Evolutionary conservation across 495 filamentous ascomycete genomes (phyloP).

Genomic region (Podospora pseudoanserina): DNA sequence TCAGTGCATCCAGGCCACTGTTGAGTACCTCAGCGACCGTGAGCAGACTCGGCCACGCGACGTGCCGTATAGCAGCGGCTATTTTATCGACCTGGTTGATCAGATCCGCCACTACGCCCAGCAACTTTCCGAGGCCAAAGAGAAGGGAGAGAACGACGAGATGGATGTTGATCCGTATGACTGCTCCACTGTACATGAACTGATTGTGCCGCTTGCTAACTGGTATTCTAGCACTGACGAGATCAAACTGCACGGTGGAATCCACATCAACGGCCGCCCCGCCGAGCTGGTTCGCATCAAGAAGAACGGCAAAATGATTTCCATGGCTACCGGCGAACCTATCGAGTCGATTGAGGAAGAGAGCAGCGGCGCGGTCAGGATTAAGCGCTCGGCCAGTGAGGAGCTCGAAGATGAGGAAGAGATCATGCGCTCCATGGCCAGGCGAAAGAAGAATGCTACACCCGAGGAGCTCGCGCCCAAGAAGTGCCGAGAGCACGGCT

Average conservation of each 20-base stretch:
- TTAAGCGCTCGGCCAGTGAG: conserved; percentile 62
- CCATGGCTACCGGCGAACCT: conserved; percentile 59
- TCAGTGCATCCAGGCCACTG: conserved; percentile 77
- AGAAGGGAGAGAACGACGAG: conserved; percentile 45
- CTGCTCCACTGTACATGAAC: neutral
- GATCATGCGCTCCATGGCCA: conserved; percentile 81
- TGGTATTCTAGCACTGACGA: conserved; percentile 52
- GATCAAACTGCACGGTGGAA: conserved; percentile 69
- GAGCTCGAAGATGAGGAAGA: conserved; percentile 66
- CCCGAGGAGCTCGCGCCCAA: conserved; percentile 72
- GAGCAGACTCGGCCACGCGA: conserved; percentile 79
- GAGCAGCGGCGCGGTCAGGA: conserved; percentile 37
- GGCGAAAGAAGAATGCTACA: conserved; percentile 72
- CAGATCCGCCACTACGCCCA: conserved; percentile 74
- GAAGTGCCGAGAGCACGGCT: conserved; percentile 60
- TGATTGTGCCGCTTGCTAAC: conserved; percentile 38
- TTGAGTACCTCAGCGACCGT: conserved; percentile 70
- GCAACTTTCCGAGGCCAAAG: conserved; percentile 50
- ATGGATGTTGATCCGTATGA: conserved; percentile 55
- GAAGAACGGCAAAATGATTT: conserved; percentile 73
- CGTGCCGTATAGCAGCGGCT: conserved; percentile 82
- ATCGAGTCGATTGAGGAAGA: conserved; percentile 48
- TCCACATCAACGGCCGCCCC: conserved; percentile 71
- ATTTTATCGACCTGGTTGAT: conserved; percentile 89
- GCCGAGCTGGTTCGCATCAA: conserved; percentile 71